Base-by-base conservation (phyloP, 139 green algal species). In the Penium margaritaceum region DNA sequence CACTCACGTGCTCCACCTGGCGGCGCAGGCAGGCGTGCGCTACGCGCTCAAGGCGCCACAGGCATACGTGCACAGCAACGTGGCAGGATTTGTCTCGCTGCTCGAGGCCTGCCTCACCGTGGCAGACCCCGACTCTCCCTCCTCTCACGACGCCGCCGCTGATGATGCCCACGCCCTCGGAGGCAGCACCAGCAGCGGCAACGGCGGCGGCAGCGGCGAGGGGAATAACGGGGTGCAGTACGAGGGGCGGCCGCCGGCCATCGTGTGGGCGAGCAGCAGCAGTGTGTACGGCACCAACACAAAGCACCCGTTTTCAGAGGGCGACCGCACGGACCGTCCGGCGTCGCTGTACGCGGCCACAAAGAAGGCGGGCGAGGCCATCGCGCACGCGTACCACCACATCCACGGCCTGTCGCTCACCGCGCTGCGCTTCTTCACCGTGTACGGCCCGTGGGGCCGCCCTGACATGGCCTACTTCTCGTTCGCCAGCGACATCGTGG, bases 391-490 rank as follows among this genome's bases (percentile, higher is more conserved):
- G 0, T 95, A 95, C 81, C 83, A 85, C 58, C 83, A 89, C 79
- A 87, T 94, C 53, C 83, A 91, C 64, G 65, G 77, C 57, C 60
- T 95, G 44, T 82, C 74, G 2, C 63, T 91, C 5, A 94, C 87
- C 19, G 82, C 63, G 30, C 66, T 87, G 36, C 74, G 83, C 51
- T 95, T 95, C 74, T 95, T 95, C 82, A 95, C 90, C 0, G 90
- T 95, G 54, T 95, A 95, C 67, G 90, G 90, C 0, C 89, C 90
- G 19, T 87, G 70, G 67, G 83, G 83, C 9, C 51, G 81, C 27
- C 83, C 83, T 12, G 89, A 95, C 85, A 95, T 95, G 89, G 86
- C 86, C 2, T 89, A 88, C 55, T 89, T 90, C 67, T 85, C 83
- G 4, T 93, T 95, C 78, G 72, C 87, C 0, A 74, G 83, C 24